phyloP scores from a whole-genome alignment of 2,329 filamentous ascomycete genomes.

The Neocatenulostroma microsporum region DNA sequence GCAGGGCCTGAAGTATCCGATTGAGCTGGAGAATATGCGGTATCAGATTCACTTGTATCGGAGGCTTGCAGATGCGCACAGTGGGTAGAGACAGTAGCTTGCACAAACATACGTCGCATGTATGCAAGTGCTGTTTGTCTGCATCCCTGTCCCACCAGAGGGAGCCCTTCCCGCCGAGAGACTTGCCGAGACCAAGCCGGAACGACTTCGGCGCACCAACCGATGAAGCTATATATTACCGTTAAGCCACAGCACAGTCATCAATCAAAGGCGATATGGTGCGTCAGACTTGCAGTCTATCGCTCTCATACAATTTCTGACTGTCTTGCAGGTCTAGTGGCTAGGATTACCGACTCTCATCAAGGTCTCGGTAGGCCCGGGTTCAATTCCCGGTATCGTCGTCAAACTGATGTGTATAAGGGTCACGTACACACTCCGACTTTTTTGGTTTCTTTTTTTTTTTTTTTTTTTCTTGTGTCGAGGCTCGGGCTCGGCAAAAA shows the following conservation, averaged over 20 bases:
- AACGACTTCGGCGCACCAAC: background rate
- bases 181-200: background rate
- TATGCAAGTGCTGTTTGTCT: background rate
- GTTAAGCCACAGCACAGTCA: background rate
- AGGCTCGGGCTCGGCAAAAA: no score
- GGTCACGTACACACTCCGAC: no score
- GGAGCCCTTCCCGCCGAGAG: no score
- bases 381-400: slow-evolving; percentile 8
- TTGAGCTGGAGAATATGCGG: slow-evolving; percentile 86
- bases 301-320: no score
- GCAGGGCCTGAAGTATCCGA: slow-evolving; percentile 62
- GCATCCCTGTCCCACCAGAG: no score
- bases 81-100: no score
- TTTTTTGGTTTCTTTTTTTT: no score
- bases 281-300: no score
- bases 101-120: background rate
- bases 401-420: no score
- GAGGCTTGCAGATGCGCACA: background rate
- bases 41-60: slow-evolving; percentile 83
- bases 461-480: no score
- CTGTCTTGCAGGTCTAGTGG: no score
- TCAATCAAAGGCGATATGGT: slow-evolving; percentile 5
- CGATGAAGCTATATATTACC: background rate
- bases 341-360: slow-evolving; percentile 13
- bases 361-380: slow-evolving; percentile 7